Evolutionary conservation across 768 basidiomycete species (phyloP).

Genomic region (Tubosaeta brunneosetosa): DNA sequence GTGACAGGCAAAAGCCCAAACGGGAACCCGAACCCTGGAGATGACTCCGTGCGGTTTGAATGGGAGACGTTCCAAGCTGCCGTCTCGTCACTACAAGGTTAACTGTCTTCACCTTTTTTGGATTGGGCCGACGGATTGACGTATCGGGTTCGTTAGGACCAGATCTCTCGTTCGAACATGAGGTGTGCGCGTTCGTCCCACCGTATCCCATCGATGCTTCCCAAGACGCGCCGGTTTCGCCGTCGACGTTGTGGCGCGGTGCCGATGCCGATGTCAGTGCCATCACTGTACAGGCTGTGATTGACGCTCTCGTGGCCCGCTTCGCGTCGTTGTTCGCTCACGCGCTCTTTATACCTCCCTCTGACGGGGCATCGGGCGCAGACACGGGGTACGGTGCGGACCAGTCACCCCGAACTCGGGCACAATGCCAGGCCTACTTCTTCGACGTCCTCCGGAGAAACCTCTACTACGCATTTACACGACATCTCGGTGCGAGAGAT

Average conservation of each 20-base stretch:
- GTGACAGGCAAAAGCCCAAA: not conserved
- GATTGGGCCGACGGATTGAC: not conserved
- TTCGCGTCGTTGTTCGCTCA: not conserved
- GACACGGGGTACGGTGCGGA: not conserved
- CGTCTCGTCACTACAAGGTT: not conserved
- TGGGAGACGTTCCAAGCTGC: not conserved
- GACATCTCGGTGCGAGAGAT: not conserved
- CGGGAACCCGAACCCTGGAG: not conserved
- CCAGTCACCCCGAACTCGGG: not conserved
- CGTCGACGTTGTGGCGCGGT: not conserved
- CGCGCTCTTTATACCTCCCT: not conserved
- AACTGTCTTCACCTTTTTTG: not conserved
- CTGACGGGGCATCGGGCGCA: not conserved
- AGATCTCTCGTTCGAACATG: not conserved
- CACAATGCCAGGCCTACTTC: not conserved
- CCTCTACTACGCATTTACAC: not conserved
- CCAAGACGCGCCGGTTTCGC: not conserved
- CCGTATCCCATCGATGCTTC: not conserved
- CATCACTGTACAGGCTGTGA: not conserved
- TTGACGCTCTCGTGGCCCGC: not conserved
- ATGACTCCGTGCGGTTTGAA: not conserved
- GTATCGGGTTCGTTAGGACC: not conserved
- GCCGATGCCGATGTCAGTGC: not conserved
- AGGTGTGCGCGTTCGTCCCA: not conserved
- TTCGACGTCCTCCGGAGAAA: not conserved